Evolutionary conservation across 306 rosid genomes (phyloP).

Genomic region (Erythrophleum fordii): DNA sequence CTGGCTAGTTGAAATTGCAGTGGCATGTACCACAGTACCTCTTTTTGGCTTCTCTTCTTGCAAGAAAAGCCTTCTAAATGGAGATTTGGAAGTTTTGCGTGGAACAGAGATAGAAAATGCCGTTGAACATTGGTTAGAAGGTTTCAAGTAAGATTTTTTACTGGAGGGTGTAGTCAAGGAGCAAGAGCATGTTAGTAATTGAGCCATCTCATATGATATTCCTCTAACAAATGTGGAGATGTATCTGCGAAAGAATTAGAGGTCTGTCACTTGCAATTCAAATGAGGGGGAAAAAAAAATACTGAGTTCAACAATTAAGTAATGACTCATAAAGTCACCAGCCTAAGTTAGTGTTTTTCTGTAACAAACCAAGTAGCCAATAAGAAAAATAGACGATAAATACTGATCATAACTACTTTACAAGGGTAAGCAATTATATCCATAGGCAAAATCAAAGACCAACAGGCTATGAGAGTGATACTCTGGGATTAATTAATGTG

Average conservation of each 20-base stretch:
- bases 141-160: slow-evolving; percentile 54
- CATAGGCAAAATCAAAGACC: not conserved
- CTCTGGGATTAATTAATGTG: not conserved
- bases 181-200: slow-evolving; percentile 78
- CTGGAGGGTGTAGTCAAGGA: slow-evolving; percentile 57
- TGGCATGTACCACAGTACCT: slow-evolving; percentile 47
- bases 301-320: not conserved
- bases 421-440: not conserved
- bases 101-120: slow-evolving; percentile 48
- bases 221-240: slow-evolving; percentile 21
- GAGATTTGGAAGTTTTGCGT: slow-evolving; percentile 47
- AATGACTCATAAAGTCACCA: not conserved
- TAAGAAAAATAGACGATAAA: not conserved
- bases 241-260: slow-evolving; percentile 48
- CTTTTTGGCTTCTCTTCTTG: slow-evolving; percentile 49
- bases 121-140: slow-evolving; percentile 46
- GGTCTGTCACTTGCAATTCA: slow-evolving; percentile 21
- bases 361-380: slow-evolving; percentile 5
- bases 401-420: not conserved
- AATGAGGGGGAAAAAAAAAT: not conserved
- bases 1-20: slow-evolving; percentile 60
- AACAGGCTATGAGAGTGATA: not conserved
- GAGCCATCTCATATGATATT: slow-evolving; percentile 61
- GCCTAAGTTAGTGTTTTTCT: not conserved
- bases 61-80: slow-evolving; percentile 54